Evolutionary conservation across 805 yeast genomes (phyloP).

Genomic region (Yarrowia sp.): DNA sequence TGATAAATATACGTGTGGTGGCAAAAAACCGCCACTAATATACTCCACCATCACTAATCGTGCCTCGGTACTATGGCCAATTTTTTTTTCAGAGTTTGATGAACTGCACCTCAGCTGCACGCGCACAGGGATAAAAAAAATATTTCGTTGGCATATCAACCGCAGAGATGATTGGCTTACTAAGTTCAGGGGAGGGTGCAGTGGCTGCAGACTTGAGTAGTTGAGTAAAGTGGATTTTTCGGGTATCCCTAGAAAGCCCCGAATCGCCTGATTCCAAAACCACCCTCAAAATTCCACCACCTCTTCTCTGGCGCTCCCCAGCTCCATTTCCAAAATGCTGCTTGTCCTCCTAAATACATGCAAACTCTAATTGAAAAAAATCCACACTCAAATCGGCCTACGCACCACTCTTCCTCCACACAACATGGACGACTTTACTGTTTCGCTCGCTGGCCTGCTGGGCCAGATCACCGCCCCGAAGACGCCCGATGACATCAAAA

Average conservation of each 20-base stretch:
- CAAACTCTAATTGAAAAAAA: constrained; percentile 24
- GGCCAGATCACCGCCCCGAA: constrained; percentile 78
- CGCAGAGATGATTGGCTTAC: too few relatives aligned
- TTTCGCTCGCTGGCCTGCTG: constrained; percentile 67
- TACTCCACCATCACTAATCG: neutral
- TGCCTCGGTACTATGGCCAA: too few relatives aligned
- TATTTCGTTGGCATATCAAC: neutral
- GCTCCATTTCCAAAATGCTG: too few relatives aligned
- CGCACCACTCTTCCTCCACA: neutral
- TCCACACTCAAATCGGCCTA: constrained; percentile 9
- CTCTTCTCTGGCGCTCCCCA: too few relatives aligned
- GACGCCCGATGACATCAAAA: constrained; percentile 61
- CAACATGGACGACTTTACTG: constrained; percentile 27
- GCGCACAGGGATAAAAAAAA: constrained; percentile 13
- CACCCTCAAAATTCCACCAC: too few relatives aligned
- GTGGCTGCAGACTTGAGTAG: too few relatives aligned
- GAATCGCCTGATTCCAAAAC: too few relatives aligned
- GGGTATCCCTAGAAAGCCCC: too few relatives aligned
- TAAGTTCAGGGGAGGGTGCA: too few relatives aligned
- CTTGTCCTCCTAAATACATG: constrained; percentile 2
- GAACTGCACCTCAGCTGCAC: neutral
- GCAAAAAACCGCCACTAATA: too few relatives aligned
- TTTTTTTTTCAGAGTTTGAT: neutral
- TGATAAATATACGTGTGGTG: too few relatives aligned
- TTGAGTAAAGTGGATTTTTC: too few relatives aligned